Evolutionary conservation across 176 grass and related monocot genomes (phyloP), one percentile per base, ranked within the genome.

Genomic region (Metroxylon sagu): DNA sequence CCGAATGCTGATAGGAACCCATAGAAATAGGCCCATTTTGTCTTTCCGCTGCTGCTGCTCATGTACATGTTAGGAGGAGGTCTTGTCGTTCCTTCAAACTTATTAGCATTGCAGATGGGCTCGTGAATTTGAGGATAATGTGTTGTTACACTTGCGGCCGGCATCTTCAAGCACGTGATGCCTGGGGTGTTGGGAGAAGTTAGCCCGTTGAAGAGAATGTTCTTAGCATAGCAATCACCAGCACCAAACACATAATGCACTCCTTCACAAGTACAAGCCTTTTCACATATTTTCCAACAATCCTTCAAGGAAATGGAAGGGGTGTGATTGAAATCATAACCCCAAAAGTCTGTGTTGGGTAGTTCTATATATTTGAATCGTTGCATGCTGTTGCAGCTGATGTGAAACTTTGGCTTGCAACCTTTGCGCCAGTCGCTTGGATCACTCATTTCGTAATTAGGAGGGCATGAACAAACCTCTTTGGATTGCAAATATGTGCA

Each of bases 401-500:
- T 71, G 3, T 17, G 56, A 63, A 82, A 85, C 48, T 21, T 56
- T 49, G 82, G 77, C 21, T 52, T 60, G 59, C 86, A 89, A 54
- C 82, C 86, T 68, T 68, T 75, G 61, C 59, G 70, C 82, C 86
- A 85, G 19, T 66, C 69, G 3, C 68, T 51, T 14, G 14, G 63
- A 74, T 89, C 65, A 28, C 16, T 54, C 68, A 81, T 83, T 73
- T 81, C 73, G 59, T 80, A 71, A 54, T 68, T 77, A 30, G 77
- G 81, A 2, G 73, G 70, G 26, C 86, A 89, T 26, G 60, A 75
- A 52, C 65, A 85, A 26, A 53, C 53, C 14, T 50, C 71, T 25
- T 49, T 74, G 17, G 77, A 28, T 6, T 53, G 81, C 16, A 29
- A 68, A 27, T 68, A 82, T 27, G 75, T 48, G 49, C 77, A 85